Base-by-base conservation (phyloP, 345 rosid species). In the Salix koriyanagi region DNA sequence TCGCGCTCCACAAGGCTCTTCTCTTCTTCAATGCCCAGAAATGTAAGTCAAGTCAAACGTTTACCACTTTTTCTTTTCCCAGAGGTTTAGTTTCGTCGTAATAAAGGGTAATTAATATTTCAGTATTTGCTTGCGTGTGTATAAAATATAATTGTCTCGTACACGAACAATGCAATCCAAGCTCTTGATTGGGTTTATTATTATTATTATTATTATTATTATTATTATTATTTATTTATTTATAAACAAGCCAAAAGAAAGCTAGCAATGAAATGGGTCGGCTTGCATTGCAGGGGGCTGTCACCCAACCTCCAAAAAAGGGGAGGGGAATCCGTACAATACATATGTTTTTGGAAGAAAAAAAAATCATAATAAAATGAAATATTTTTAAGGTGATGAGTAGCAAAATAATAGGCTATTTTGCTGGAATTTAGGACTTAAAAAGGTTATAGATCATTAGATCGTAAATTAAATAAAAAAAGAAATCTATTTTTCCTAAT, bases 1-100 rank as follows among this genome's bases (percentile, higher is more conserved):
- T 84, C 60, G 98, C 97, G 26, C 90, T 94, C 70, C 92, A 83
- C 54, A 91, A 92, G 84, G 90, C 97, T 12, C 84, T 94, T 67
- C 90, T 90, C 75, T 94, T 94, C 82, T 94, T 94, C 83, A 91
- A 94, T 66, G 97, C 97, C 61, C 98, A 94, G 61, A 92, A 89
- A 83, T 94, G 98, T 91, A 90, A 79, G 93, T 86, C 54, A 14
- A 14, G 21, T 21, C 26, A 11, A 41, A 54, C 5, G 4, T 71
- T 5, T 18, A 25, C 39, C 11, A 46, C 42, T 14, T n/a, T 23
- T 23, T 32, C 56, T 41, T 67, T 41, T 12, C 62, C 62, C 23
- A 3, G 6, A 58, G 28, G 14, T 23, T 23, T 23, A n/a, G n/a
- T 6, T 19, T 7, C 19, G n/a, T 52, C 19, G 58, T 52, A 19